Percentiles rank a stretch among this genome's conserved stretches.
phyloP scores from a whole-genome alignment of 2,329 filamentous ascomycete species.

The Microcera coccophila region DNA sequence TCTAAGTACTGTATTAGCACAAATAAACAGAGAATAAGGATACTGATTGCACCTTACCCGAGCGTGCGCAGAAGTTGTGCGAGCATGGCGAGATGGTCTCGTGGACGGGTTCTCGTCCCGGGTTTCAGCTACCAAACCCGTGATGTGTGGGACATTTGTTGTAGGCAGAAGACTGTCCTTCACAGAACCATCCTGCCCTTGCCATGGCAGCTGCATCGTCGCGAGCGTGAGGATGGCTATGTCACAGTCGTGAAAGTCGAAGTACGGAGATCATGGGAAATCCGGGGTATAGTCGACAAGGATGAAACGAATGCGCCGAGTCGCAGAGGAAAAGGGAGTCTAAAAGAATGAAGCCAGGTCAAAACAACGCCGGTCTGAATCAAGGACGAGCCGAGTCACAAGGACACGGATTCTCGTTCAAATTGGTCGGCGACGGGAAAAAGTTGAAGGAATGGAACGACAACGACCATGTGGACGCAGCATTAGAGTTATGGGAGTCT shows the following conservation, averaged over 20 bases:
- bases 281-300: constrained; percentile 4
- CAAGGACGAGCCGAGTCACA: neutral
- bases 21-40: neutral
- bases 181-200: constrained; percentile 30
- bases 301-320: constrained; percentile 18
- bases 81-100: constrained; percentile 35
- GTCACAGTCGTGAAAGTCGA: constrained; percentile 15
- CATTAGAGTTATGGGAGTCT: constrained; percentile 17
- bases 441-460: constrained; percentile 13
- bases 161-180: constrained; percentile 34
- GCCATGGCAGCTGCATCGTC: constrained; percentile 39
- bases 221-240: constrained; percentile 15
- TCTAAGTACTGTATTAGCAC: constrained; percentile 35
- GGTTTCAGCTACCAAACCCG: constrained; percentile 24
- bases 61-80: constrained; percentile 54
- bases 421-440: neutral
- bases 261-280: constrained; percentile 20
- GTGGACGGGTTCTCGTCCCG: constrained; percentile 25
- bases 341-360: constrained; percentile 14
- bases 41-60: constrained; percentile 40
- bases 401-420: neutral
- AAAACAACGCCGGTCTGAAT: constrained; percentile 3
- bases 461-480: constrained; percentile 6
- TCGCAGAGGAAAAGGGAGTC: constrained; percentile 17
- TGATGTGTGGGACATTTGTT: constrained; percentile 33